Evolutionary conservation across 371 early-diverging fungal genomes (phyloP), one percentile per base, ranked within the genome.

Genomic region (Lichtheimia ramosa): DNA sequence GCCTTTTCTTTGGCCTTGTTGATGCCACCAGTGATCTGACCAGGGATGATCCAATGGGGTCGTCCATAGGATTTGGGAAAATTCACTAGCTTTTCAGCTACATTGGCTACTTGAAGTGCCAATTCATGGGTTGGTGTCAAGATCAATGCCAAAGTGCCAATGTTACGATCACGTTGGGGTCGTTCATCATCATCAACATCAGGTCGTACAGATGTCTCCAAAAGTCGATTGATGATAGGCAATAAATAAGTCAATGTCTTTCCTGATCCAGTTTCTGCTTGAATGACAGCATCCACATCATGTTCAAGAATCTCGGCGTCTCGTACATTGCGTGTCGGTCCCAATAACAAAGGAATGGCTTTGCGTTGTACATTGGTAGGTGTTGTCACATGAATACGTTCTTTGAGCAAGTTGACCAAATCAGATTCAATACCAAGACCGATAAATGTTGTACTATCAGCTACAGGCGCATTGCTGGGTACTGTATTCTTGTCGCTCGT

Each of bases 91-190:
- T 74, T 71, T 15, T 87, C 85, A 51, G 94, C 66, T 0, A 95
- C 94, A 39, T 78, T 83, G 18, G 86, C 69, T 48, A 96, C 96
- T 79, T 99, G 99, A 64, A 91, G 89, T 1, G 99, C 99, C 61
- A 99, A 86, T 76, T 99, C 99, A 42, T 99, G 92, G 3, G 99
- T 99, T 2, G 97, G 98, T 14, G 94, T 90, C 62, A 99, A 69
- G 24, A 99, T 88, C 34, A 97, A 88, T 7, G 89, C 92, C 2
- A 92, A 68, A 0, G 91, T 88, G n/a, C 92, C 92, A 10, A 83
- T 68, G 7, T 80, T 58, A 46, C 88, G 79, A 52, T 80, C 77
- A 34, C 59, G 41, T 5, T 79, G 76, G 69, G 74, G 75, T 0
- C 70, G 62, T 10, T 68, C 65, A 25, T 52, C 34, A 2, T 58